Conservation (phyloP, 306 rosid species). For the Rosa chinensis region DNA sequence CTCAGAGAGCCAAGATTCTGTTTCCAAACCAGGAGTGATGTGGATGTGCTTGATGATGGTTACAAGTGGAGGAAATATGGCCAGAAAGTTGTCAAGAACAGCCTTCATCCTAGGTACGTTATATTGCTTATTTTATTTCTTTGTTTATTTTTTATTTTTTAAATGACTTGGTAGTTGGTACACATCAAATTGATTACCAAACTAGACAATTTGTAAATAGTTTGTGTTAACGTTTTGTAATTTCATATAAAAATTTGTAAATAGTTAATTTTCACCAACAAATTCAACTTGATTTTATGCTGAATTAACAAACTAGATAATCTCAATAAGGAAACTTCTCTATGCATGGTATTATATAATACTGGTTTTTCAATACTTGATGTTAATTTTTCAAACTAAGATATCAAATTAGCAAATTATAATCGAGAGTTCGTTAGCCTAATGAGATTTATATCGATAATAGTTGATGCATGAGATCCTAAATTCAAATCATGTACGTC, state of each 20-base stretch:
- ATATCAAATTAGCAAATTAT: no score
- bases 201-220: not conserved
- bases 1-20: slow-evolving; percentile 96
- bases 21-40: slow-evolving; percentile 96
- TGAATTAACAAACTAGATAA: not conserved
- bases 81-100: slow-evolving; percentile 94
- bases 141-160: no score
- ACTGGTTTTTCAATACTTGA: no score
- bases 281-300: not conserved
- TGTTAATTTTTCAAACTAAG: no score
- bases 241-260: no score
- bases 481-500: not conserved
- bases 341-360: not conserved
- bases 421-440: no score
- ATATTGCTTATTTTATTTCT: not conserved
- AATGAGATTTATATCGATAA: no score
- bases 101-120: slow-evolving; percentile 92
- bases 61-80: slow-evolving; percentile 99
- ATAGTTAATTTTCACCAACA: not conserved
- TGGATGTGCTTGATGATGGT: slow-evolving; percentile 99
- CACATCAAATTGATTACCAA: not conserved
- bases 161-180: not conserved
- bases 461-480: no score
- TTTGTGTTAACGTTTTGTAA: no score
- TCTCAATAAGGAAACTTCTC: not conserved